Conservation (phyloP, 352 stramenopile species). For the Aphanomyces stellatus region DNA sequence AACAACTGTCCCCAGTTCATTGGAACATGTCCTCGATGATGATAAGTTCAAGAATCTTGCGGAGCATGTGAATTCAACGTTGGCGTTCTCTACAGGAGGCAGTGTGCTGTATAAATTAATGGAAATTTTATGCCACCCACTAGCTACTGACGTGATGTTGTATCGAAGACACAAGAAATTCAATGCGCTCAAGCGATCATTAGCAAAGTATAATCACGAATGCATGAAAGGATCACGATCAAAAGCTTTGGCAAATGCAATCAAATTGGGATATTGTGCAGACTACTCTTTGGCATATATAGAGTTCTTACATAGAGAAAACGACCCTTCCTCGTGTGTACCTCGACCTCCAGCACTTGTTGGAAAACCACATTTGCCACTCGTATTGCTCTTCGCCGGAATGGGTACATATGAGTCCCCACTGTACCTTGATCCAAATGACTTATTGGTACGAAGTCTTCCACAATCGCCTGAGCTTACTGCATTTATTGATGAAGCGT, state of each 20-base stretch:
- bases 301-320: constrained; percentile 69
- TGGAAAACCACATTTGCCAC: constrained; percentile 55
- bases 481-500: constrained; percentile 78
- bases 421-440: constrained; percentile 71
- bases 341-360: constrained; percentile 47
- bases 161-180: constrained; percentile 65
- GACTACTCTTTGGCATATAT: constrained; percentile 79
- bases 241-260: constrained; percentile 53
- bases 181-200: constrained; percentile 65
- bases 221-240: constrained; percentile 73
- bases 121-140: constrained; percentile 56
- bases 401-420: constrained; percentile 71
- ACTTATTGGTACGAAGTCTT: constrained; percentile 67
- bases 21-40: constrained; percentile 61
- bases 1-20: constrained; percentile 39
- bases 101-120: constrained; percentile 50
- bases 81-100: constrained; percentile 41
- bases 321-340: constrained; percentile 53
- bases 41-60: constrained; percentile 55
- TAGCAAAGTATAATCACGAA: constrained; percentile 70
- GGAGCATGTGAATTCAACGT: constrained; percentile 49
- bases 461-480: constrained; percentile 69
- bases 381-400: constrained; percentile 69
- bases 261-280: constrained; percentile 67
- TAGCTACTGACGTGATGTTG: constrained; percentile 49